Percentiles rank a stretch among this genome's conserved stretches.
phyloP scores from a whole-genome alignment of 768 basidiomycete species.

The Lactifluus hygrophoroides region DNA sequence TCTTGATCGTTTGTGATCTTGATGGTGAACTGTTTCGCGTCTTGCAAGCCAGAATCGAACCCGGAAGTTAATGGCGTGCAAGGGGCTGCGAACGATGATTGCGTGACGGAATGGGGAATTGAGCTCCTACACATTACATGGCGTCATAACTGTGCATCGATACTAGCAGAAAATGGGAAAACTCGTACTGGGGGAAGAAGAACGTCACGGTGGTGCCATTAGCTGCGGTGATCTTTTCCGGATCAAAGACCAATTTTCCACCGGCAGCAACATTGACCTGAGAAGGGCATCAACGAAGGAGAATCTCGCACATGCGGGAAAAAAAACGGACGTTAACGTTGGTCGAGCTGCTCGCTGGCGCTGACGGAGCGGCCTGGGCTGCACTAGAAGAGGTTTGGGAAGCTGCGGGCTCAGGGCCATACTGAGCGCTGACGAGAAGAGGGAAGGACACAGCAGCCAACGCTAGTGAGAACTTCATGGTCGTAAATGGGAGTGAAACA shows the following conservation, averaged over 20 bases:
- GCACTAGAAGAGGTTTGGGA: not conserved
- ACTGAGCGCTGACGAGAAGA: constrained; percentile 34
- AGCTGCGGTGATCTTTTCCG: constrained; percentile 38
- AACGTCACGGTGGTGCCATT: constrained; percentile 47
- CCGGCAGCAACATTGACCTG: constrained; percentile 39
- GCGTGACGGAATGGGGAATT: constrained; percentile 28
- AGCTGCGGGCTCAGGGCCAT: constrained; percentile 16
- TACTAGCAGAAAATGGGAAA: no score
- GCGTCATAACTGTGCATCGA: no score
- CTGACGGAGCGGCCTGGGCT: constrained; percentile 26
- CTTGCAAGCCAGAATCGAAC: constrained; percentile 47
- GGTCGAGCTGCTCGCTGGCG: constrained; percentile 19
- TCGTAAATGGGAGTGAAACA: not conserved
- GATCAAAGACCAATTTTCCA: constrained; percentile 35
- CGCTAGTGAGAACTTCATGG: constrained; percentile 29
- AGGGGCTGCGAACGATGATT: constrained; percentile 25
- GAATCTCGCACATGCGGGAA: not conserved
- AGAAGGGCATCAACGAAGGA: not conserved
- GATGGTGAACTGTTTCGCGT: constrained; percentile 35
- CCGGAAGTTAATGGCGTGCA: constrained; percentile 36
- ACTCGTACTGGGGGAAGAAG: constrained; percentile 39
- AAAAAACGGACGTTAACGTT: constrained; percentile 17
- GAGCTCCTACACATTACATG: not conserved
- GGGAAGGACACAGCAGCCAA: constrained; percentile 26
- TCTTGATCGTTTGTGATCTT: constrained; percentile 38